phyloP scores from a whole-genome alignment of 441 rosid genomes.

The Eutrema salsugineum region DNA sequence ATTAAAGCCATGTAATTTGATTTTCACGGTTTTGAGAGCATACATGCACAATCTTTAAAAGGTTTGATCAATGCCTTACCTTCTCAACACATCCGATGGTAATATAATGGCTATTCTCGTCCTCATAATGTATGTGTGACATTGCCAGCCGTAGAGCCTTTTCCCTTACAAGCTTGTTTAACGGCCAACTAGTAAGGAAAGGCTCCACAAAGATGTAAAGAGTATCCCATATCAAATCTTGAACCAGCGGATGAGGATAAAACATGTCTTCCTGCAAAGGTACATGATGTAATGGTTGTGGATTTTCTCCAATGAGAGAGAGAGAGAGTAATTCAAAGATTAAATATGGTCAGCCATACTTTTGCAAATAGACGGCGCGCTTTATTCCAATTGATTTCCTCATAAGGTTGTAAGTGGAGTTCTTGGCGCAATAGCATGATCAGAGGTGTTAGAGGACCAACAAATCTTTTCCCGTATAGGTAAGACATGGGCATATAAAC shows the following conservation, averaged over 20 bases:
- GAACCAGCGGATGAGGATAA: slow-evolving; percentile 52
- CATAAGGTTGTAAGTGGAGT: slow-evolving; percentile 44
- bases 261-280: slow-evolving; percentile 49
- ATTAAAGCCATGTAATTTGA: too few relatives aligned
- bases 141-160: slow-evolving; percentile 45
- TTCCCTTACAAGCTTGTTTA: slow-evolving; percentile 43
- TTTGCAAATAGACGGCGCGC: slow-evolving; percentile 40
- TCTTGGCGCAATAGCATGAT: slow-evolving; percentile 42
- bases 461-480: slow-evolving; percentile 53
- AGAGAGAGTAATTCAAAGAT: neutral
- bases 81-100: slow-evolving; percentile 57
- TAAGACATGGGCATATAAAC: slow-evolving; percentile 65
- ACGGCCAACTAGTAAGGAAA: slow-evolving; percentile 46
- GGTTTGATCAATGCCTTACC: slow-evolving; percentile 11
- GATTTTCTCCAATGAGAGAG: too few relatives aligned
- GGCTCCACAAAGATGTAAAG: slow-evolving; percentile 48
- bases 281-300: too few relatives aligned
- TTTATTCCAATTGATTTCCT: slow-evolving; percentile 45
- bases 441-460: slow-evolving; percentile 42
- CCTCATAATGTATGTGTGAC: slow-evolving; percentile 56
- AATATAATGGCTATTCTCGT: slow-evolving; percentile 50
- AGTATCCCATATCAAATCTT: slow-evolving; percentile 55
- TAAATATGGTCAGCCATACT: slow-evolving; percentile 15
- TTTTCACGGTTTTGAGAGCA: neutral
- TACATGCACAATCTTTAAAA: neutral